A percentile compares a stretch with the other conserved stretches of the same genome.
Evolutionary conservation across 2,329 filamentous ascomycete species (phyloP).

Genomic region (Fusarium sp.): DNA sequence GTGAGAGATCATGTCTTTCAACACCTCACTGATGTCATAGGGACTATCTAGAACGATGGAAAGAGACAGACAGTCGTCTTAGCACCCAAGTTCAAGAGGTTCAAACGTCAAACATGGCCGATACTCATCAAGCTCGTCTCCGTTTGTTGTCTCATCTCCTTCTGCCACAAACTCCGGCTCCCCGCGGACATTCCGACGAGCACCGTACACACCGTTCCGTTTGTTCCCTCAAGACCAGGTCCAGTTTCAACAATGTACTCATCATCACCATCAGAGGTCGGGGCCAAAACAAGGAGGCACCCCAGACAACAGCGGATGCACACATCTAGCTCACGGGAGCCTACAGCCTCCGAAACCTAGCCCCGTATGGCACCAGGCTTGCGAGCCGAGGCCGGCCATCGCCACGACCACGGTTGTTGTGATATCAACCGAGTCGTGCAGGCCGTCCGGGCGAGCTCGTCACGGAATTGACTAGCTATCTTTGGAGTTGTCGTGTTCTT

Average conservation of each 20-base stretch:
- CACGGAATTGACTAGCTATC: not conserved
- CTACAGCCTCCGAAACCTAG: constrained; percentile 22
- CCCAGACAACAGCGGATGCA: constrained; percentile 4
- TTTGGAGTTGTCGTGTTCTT: constrained; percentile 7
- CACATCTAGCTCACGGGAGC: constrained; percentile 17
- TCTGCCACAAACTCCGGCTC: not conserved
- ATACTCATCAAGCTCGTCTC: not conserved
- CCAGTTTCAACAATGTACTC: not conserved
- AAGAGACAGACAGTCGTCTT: not conserved
- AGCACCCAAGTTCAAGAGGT: not conserved
- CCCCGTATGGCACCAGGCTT: constrained; percentile 2
- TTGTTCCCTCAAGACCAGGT: not conserved
- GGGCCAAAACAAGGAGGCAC: constrained; percentile 14
- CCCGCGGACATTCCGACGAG: not conserved
- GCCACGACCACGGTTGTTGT: not conserved
- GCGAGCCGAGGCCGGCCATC: not conserved
- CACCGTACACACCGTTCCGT: not conserved
- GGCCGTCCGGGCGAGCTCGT: not conserved
- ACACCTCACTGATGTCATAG: not conserved
- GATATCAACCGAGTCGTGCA: constrained; percentile 6
- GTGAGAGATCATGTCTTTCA: not conserved
- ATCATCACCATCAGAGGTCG: not conserved
- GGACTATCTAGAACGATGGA: not conserved
- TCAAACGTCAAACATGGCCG: not conserved
- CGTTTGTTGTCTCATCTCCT: not conserved